Percentiles rank a stretch among this genome's conserved stretches.
These are phyloP conservation scores for Botrytis cinerea DNA, from an alignment of 2,329 filamentous ascomycete species.

Conservation along the genomic window DNA sequence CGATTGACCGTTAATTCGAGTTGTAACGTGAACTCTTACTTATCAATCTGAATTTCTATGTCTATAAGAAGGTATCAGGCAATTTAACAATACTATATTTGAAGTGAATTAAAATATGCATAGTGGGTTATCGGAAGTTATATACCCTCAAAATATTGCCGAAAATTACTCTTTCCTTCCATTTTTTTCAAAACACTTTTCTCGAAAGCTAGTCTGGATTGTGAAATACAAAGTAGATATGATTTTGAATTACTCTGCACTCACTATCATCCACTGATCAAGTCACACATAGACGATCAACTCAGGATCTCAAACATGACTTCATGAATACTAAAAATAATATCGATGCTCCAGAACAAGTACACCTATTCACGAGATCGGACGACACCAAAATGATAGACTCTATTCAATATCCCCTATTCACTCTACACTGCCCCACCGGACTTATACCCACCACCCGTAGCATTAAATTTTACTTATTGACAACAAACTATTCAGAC, in stretches of 20 bases:
- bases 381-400: not conserved
- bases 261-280: not conserved
- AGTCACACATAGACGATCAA: too few relatives aligned
- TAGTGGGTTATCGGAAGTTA: too few relatives aligned
- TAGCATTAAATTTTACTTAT: not conserved
- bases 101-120: not conserved
- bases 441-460: fast-evolving
- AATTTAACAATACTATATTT: not conserved
- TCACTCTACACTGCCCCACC: not conserved
- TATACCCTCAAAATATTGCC: too few relatives aligned
- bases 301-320: too few relatives aligned
- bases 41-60: not conserved
- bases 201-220: not conserved
- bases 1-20: not conserved
- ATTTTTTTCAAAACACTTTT: not conserved
- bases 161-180: not conserved
- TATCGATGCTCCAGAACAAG: not conserved
- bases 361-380: not conserved
- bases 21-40: not conserved
- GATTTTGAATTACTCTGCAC: not conserved
- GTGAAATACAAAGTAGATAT: not conserved
- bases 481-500: not conserved
- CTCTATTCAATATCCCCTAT: not conserved
- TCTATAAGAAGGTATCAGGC: not conserved
- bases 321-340: too few relatives aligned